Evolutionary conservation across 1,139 yeast species (phyloP).

Genomic region (Arxiozyma heterogenica): DNA sequence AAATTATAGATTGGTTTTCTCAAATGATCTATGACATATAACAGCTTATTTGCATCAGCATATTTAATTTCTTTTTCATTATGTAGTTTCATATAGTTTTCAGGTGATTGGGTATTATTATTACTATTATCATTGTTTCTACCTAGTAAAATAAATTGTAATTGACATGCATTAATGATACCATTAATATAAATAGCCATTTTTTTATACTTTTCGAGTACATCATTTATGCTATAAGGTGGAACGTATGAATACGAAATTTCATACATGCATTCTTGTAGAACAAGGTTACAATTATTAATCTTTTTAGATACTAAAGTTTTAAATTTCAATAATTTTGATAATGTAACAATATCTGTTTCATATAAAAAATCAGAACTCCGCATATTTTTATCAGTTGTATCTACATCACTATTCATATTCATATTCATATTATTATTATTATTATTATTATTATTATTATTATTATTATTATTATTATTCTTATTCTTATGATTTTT

Average conservation of each 20-base stretch:
- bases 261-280: conserved; percentile 41
- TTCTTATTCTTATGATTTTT: too few relatives aligned
- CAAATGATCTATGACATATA: conserved; percentile 30
- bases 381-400: background rate
- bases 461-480: conserved; percentile 4
- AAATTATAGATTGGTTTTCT: conserved; percentile 31
- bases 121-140: conserved; percentile 9
- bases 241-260: conserved; percentile 40
- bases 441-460: conserved; percentile 5
- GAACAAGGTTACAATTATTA: conserved; percentile 32
- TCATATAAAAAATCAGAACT: conserved; percentile 9
- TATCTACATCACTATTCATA: background rate
- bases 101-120: conserved; percentile 3
- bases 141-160: conserved; percentile 35
- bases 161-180: conserved; percentile 40
- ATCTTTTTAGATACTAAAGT: conserved; percentile 30
- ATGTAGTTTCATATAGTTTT: conserved; percentile 11
- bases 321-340: conserved; percentile 29
- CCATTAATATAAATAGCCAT: conserved; percentile 35
- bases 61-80: conserved; percentile 32
- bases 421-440: background rate
- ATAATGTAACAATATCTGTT: conserved; percentile 21
- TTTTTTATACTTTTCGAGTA: conserved; percentile 31
- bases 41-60: conserved; percentile 31
- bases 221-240: conserved; percentile 35